These are phyloP conservation scores for Hura crepitans DNA, from an alignment of 441 rosid genomes.

Conservation along the genomic window DNA sequence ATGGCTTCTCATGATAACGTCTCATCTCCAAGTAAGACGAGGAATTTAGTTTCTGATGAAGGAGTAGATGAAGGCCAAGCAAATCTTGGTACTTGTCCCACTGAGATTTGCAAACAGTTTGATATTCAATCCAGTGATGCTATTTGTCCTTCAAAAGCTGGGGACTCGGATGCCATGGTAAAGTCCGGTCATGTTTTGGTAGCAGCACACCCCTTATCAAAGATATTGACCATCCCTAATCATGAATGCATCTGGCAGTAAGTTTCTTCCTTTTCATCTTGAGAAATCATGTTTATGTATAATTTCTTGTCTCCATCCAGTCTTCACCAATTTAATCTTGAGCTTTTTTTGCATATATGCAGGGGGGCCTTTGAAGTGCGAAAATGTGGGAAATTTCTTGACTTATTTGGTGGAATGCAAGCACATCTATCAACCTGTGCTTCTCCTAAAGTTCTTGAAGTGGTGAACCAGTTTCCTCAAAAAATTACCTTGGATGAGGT, in stretches of 20 bases:
- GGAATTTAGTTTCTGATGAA: conserved; percentile 40
- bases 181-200: conserved; percentile 31
- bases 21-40: conserved; percentile 37
- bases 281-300: conserved; percentile 4
- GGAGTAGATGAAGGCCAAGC: conserved; percentile 44
- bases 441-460: conserved; percentile 80
- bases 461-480: conserved; percentile 60
- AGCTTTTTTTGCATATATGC: conserved; percentile 26
- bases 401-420: conserved; percentile 69
- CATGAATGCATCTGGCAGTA: conserved; percentile 92
- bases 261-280: conserved; percentile 32
- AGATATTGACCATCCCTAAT: conserved; percentile 63
- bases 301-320: not conserved
- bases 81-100: conserved; percentile 28
- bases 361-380: conserved; percentile 79
- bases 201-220: conserved; percentile 28
- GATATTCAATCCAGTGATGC: conserved; percentile 32
- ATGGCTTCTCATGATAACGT: conserved; percentile 47
- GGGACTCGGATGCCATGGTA: conserved; percentile 32
- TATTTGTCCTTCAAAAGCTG: conserved; percentile 29
- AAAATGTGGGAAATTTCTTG: conserved; percentile 47
- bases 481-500: conserved; percentile 66
- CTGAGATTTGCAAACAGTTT: conserved; percentile 40
- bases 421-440: conserved; percentile 85
- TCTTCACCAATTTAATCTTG: conserved; percentile 16